phyloP scores from a whole-genome alignment of 106 monocot genomes.

The Acorus calamus region DNA sequence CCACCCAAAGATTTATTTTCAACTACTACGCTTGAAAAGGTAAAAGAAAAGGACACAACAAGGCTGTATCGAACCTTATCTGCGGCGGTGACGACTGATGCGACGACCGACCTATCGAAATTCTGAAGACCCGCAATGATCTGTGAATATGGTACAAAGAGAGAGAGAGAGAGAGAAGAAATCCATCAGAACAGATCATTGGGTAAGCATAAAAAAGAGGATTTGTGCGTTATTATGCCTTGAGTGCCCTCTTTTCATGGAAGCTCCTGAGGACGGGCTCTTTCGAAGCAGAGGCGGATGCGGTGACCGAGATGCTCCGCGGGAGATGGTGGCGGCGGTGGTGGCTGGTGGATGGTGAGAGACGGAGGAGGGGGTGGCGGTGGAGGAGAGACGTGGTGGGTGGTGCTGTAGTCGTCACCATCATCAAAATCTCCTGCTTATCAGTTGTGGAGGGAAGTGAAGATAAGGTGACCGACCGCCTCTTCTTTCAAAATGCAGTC shows the following conservation, averaged over 20 bases:
- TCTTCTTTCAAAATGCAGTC: too few species aligned
- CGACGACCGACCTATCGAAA: conserved; percentile 65
- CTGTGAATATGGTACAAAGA: conserved; percentile 22
- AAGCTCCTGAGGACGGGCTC: conserved; percentile 32
- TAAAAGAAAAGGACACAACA: neutral
- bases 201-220: neutral
- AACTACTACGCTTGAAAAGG: neutral
- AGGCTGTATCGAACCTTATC: conserved; percentile 47
- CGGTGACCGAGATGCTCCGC: neutral
- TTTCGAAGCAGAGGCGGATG: conserved; percentile 15
- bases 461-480: too few species aligned
- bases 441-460: too few species aligned
- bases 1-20: too few species aligned
- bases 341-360: neutral
- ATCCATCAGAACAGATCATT: neutral
- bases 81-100: conserved; percentile 75
- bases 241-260: conserved; percentile 30
- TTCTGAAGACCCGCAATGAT: conserved; percentile 84
- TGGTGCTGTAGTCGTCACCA: too few species aligned
- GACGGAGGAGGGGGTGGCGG: neutral
- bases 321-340: neutral
- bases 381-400: neutral
- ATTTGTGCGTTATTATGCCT: conserved; percentile 10
- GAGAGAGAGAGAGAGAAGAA: neutral
- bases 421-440: too few species aligned